These are phyloP conservation scores for Pelargonium fulgidum DNA, from an alignment of 441 rosid genomes.

Conservation along the genomic window DNA sequence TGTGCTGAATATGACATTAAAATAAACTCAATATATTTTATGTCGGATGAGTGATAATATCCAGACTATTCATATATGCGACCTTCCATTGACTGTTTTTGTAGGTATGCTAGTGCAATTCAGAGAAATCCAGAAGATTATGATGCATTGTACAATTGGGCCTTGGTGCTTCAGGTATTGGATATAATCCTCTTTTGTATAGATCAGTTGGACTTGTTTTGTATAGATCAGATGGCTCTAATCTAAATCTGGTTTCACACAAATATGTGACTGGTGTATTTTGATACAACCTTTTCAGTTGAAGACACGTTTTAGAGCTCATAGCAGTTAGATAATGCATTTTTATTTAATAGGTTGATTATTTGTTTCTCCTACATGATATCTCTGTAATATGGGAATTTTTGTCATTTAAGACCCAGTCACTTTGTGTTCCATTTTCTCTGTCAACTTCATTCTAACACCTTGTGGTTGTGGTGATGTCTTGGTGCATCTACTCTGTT, in stretches of 20 bases:
- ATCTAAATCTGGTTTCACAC: slow-evolving; percentile 3
- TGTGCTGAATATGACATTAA: no score
- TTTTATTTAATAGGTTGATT: neutral
- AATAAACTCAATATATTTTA: neutral
- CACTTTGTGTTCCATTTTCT: neutral
- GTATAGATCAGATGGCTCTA: neutral
- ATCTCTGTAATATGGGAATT: neutral
- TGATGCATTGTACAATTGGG: slow-evolving; percentile 97
- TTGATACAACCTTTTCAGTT: neutral
- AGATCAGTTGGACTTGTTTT: neutral
- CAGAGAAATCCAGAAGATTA: slow-evolving; percentile 92
- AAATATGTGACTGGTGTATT: neutral
- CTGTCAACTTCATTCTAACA: neutral
- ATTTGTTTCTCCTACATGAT: neutral
- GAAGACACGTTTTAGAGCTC: neutral
- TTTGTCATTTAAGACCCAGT: neutral
- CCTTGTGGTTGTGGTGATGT: neutral
- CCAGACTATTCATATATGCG: neutral
- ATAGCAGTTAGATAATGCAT: slow-evolving; percentile 1
- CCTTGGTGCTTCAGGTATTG: slow-evolving; percentile 92
- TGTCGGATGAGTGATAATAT: slow-evolving; percentile 3
- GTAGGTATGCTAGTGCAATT: slow-evolving; percentile 82
- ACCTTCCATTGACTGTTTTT: slow-evolving; percentile 16
- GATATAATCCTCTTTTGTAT: slow-evolving; percentile 10
- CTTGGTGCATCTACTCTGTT: slow-evolving; percentile 8